A percentile compares a stretch with the other conserved stretches of the same genome.
phyloP scores from a whole-genome alignment of 2,329 filamentous ascomycete genomes.

The Sclerotinia spermophila region DNA sequence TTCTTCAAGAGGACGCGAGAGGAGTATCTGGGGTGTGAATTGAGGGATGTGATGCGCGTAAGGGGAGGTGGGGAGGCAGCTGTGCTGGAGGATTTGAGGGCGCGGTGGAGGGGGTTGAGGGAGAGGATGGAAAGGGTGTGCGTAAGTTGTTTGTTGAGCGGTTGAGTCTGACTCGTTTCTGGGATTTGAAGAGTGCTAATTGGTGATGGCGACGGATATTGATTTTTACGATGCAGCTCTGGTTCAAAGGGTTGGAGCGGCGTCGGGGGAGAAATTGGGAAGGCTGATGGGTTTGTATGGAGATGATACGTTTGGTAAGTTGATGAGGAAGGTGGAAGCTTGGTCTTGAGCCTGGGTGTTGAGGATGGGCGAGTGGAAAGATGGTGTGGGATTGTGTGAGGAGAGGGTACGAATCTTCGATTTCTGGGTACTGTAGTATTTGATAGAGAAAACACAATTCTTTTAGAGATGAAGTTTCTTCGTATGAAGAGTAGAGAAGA shows the following conservation, averaged over 20 bases:
- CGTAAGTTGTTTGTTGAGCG: conserved; percentile 20
- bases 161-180: neutral
- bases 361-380: neutral
- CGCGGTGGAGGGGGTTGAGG: conserved; percentile 20
- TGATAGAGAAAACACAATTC: too few species aligned
- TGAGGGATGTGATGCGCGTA: conserved; percentile 20
- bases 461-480: too few species aligned
- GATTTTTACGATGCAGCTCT: conserved; percentile 25
- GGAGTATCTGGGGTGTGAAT: neutral
- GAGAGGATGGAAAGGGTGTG: conserved; percentile 26
- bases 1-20: conserved; percentile 27
- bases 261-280: conserved; percentile 22
- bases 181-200: neutral
- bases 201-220: conserved; percentile 22
- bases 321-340: conserved; percentile 26
- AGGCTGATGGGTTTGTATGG: conserved; percentile 24
- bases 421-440: neutral
- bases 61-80: conserved; percentile 21
- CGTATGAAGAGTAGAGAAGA: too few species aligned
- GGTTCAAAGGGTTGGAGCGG: conserved; percentile 23
- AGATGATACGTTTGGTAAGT: conserved; percentile 28
- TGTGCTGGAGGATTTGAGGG: conserved; percentile 20
- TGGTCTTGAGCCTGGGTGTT: conserved; percentile 1
- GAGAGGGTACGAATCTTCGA: fast-evolving
- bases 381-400: neutral